Conservation (phyloP, 306 rosid genomes). For the Cucurbita ficifolia region DNA sequence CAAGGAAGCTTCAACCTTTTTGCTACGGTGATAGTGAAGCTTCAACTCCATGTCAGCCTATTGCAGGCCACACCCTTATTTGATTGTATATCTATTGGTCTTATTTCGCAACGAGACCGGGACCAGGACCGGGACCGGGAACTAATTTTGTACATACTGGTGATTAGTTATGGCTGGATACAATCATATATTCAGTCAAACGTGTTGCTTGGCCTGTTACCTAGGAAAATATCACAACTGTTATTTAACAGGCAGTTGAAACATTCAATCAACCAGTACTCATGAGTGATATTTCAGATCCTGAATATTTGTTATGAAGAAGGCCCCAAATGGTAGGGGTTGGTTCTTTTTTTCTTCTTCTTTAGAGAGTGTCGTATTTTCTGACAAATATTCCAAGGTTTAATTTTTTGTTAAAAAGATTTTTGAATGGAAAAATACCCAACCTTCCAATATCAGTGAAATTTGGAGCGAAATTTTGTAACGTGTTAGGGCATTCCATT, state of each 20-base stretch:
- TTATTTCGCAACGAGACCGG: background rate
- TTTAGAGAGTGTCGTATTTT: background rate
- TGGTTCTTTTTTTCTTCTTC: background rate
- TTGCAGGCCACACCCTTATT: background rate
- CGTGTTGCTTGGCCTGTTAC: slow-evolving; percentile 34
- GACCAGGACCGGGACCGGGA: background rate
- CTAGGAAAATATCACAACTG: background rate
- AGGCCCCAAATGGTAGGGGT: background rate
- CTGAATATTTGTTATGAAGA: background rate
- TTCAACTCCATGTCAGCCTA: background rate
- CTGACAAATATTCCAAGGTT: background rate
- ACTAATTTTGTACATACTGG: slow-evolving; percentile 7
- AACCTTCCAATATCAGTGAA: background rate
- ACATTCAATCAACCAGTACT: background rate
- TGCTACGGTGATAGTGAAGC: background rate
- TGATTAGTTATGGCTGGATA: background rate
- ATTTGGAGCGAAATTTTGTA: background rate
- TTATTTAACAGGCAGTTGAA: background rate
- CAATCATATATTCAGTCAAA: slow-evolving; percentile 8
- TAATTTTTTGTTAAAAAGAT: background rate
- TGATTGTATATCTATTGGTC: slow-evolving; percentile 4
- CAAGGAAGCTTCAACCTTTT: slow-evolving; percentile 3
- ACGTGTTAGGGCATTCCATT: no score
- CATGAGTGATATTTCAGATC: background rate
- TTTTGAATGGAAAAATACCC: background rate